Percentiles rank a stretch among this genome's conserved stretches.
Evolutionary conservation across 1,284 basidiomycete genomes (phyloP).

Genomic region (Malassezia globosa): DNA sequence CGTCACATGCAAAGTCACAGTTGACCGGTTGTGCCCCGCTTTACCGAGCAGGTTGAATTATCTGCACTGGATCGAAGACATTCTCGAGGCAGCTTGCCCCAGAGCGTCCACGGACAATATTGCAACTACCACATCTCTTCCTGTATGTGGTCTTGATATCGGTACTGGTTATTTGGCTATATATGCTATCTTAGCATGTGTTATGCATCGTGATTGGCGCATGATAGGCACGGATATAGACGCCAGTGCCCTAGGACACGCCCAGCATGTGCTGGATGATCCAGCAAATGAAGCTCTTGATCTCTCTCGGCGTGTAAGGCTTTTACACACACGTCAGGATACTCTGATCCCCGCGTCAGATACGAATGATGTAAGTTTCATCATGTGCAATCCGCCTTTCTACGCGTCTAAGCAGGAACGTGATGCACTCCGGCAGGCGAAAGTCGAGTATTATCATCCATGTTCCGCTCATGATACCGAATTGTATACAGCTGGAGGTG

Average conservation of each 20-base stretch:
- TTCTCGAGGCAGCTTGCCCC: constrained; percentile 6
- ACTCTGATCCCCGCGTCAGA: constrained; percentile 54
- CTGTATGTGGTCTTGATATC: constrained; percentile 49
- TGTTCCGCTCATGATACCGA: constrained; percentile 54
- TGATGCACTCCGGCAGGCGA: constrained; percentile 2
- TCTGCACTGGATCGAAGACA: constrained; percentile 17
- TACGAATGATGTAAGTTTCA: constrained; percentile 48
- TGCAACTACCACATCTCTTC: not conserved
- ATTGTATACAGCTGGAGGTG: constrained; percentile 76
- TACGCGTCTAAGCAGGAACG: constrained; percentile 65
- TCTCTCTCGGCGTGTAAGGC: not conserved
- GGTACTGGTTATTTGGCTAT: constrained; percentile 83
- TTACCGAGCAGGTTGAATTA: constrained; percentile 22
- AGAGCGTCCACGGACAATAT: too few species aligned
- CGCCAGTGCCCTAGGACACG: not conserved
- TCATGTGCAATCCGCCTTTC: constrained; percentile 92
- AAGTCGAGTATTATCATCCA: constrained; percentile 50
- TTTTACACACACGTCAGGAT: constrained; percentile 49
- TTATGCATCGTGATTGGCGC: constrained; percentile 7
- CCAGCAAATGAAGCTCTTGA: constrained; percentile 54
- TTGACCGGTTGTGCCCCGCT: constrained; percentile 22
- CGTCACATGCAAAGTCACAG: constrained; percentile 7
- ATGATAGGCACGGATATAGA: constrained; percentile 16
- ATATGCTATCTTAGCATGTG: constrained; percentile 63
- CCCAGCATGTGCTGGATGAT: constrained; percentile 52